Evolutionary conservation across 345 rosid genomes (phyloP), one percentile per base, ranked within the genome.

Genomic region (Citrus cavaleriei): DNA sequence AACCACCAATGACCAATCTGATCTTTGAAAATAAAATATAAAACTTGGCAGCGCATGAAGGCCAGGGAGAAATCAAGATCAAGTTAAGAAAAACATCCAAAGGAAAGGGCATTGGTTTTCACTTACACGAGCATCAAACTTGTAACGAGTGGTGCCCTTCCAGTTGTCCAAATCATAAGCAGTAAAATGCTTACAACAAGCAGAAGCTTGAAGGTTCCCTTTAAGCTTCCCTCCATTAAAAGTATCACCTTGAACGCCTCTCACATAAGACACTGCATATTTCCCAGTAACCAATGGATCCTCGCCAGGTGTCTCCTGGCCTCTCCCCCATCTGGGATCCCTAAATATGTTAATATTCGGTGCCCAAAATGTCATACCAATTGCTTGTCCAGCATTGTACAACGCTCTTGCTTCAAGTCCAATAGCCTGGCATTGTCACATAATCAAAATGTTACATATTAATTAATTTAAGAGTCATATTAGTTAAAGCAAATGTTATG

Each of bases 241-340:
- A 49, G 78, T 54, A 38, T 89, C 92, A 0, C 94, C 98, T 78
- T 93, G 98, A 76, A 95, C 51, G 6, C 98, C 98, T 77, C 90
- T 88, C 10, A 95, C 93, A 77, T 84, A 95, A 4, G 94, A 85
- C 28, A 91, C 93, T 0, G 93, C 89, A 74, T 93, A 93, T 80
- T 81, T 79, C 35, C 91, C 93, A 35, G 90, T 82, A 19, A 90
- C 68, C 32, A 76, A 37, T 0, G 98, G 98, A 87, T 93, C 98
- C 68, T 95, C 97, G 25, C 98, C 98, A 7, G 94, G 94, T 40
- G 97, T 95, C 79, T 93, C 98, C 78, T 93, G 98, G 46, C 97
- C 97, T 74, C 95, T 86, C 9, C 97, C 98, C 98, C 95, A 95
- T 78, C 97, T 91, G 19, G 97, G 98, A 77, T 93, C 98, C 71